These are phyloP conservation scores for Beverwykella pulmonaria DNA, from an alignment of 495 filamentous ascomycete species.

Conservation along the genomic window DNA sequence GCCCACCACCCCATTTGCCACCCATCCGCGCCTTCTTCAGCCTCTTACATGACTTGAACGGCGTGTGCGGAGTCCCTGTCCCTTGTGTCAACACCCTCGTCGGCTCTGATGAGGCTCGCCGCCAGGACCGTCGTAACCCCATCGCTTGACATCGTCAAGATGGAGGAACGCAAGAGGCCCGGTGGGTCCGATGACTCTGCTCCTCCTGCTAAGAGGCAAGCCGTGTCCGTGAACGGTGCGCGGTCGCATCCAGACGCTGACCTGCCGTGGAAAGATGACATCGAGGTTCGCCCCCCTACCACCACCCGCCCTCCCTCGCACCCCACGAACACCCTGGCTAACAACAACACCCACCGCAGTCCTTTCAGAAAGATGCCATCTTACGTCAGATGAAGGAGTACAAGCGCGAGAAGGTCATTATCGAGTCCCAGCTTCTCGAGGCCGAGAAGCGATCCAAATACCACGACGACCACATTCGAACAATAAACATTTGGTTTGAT, in stretches of 20 bases:
- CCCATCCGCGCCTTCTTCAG: not conserved
- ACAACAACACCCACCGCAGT: conserved; percentile 56
- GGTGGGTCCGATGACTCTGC: conserved; percentile 75
- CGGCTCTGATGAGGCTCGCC: conserved; percentile 65
- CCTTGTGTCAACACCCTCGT: conserved; percentile 10
- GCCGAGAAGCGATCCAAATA: conserved; percentile 71
- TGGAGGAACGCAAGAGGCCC: conserved; percentile 96
- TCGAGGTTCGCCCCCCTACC: conserved; percentile 70
- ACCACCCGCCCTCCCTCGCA: conserved; percentile 42
- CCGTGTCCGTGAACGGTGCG: conserved; percentile 70
- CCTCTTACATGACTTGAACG: conserved; percentile 22
- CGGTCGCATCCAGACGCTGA: conserved; percentile 77
- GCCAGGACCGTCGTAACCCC: conserved; percentile 69
- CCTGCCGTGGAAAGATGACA: conserved; percentile 80
- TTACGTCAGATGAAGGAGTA: conserved; percentile 96
- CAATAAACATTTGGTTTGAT: conserved; percentile 87
- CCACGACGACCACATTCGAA: conserved; percentile 89
- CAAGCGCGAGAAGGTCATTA: conserved; percentile 78
- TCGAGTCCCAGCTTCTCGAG: conserved; percentile 76
- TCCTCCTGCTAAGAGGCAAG: conserved; percentile 84
- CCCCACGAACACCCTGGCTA: conserved; percentile 8
- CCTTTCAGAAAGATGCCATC: conserved; percentile 97
- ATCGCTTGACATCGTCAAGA: conserved; percentile 76
- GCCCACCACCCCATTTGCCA: not conserved
- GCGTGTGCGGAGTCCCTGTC: conserved; percentile 12